Conservation (phyloP, 495 filamentous ascomycete species). For the Hyaloscypha variabilis region DNA sequence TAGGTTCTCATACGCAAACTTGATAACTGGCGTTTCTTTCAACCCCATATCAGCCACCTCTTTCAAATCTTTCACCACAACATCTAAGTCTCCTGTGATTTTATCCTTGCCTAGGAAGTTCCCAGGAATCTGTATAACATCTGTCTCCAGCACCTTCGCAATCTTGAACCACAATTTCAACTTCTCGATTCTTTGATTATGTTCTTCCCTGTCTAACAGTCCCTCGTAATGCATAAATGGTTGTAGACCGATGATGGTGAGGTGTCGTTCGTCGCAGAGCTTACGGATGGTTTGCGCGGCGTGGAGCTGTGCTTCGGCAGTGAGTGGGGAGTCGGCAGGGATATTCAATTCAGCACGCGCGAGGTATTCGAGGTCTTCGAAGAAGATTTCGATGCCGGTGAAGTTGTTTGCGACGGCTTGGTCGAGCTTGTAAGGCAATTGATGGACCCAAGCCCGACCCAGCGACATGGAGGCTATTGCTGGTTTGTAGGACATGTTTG, state of each 20-base stretch:
- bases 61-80: conserved; percentile 67
- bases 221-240: conserved; percentile 84
- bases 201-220: conserved; percentile 63
- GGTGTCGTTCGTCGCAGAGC: conserved; percentile 58
- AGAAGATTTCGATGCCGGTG: conserved; percentile 75
- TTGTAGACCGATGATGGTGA: conserved; percentile 73
- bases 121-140: conserved; percentile 74
- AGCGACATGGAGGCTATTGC: conserved; percentile 26
- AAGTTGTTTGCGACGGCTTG: conserved; percentile 66
- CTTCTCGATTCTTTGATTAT: conserved; percentile 61
- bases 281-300: conserved; percentile 57
- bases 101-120: conserved; percentile 59
- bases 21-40: conserved; percentile 55
- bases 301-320: conserved; percentile 45
- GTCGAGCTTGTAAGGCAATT: conserved; percentile 64
- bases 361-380: conserved; percentile 72
- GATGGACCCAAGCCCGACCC: conserved; percentile 53
- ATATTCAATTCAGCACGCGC: conserved; percentile 41
- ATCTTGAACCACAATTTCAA: conserved; percentile 71
- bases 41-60: conserved; percentile 68
- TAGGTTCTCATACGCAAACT: conserved; percentile 77
- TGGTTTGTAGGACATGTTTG: conserved; percentile 21
- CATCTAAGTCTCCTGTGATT: conserved; percentile 54
- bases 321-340: conserved; percentile 30
- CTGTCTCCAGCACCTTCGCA: conserved; percentile 63